Percentiles rank a stretch among this genome's conserved stretches.
phyloP scores from a whole-genome alignment of 768 basidiomycete genomes.

The Boletus bicolor region DNA sequence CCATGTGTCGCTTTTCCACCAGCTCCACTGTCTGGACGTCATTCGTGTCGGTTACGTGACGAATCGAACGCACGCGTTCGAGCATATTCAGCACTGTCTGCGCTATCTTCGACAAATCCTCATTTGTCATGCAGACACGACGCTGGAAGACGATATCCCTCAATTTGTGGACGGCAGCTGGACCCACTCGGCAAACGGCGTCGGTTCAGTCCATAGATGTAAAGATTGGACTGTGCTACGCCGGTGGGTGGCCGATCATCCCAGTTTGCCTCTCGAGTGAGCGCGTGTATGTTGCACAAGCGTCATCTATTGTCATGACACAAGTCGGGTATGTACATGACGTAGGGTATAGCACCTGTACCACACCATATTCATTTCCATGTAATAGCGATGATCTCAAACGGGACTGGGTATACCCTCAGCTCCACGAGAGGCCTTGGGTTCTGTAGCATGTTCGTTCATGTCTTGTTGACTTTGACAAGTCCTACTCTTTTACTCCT shows the following conservation, averaged over 20 bases:
- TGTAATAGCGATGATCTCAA: not conserved
- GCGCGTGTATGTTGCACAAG: not conserved
- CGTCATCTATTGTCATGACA: not conserved
- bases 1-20: conserved; percentile 42
- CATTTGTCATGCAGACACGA: conserved; percentile 38
- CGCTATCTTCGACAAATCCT: conserved; percentile 39
- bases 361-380: not conserved
- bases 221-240: conserved; percentile 35
- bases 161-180: conserved; percentile 22
- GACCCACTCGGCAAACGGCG: conserved; percentile 29
- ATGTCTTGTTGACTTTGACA: not conserved
- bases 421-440: not conserved
- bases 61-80: conserved; percentile 20
- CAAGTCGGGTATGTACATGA: not conserved
- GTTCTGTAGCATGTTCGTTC: not conserved
- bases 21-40: conserved; percentile 45
- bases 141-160: conserved; percentile 35
- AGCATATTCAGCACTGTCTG: conserved; percentile 38
- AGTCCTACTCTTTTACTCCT: conserved; percentile 5
- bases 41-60: conserved; percentile 32
- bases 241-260: conserved; percentile 27
- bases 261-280: conserved; percentile 25
- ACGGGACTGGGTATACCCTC: not conserved
- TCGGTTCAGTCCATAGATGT: conserved; percentile 32
- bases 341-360: not conserved